These are phyloP conservation scores for Aspergillus sclerotialis DNA, from an alignment of 2,329 filamentous ascomycete species.

Conservation along the genomic window DNA sequence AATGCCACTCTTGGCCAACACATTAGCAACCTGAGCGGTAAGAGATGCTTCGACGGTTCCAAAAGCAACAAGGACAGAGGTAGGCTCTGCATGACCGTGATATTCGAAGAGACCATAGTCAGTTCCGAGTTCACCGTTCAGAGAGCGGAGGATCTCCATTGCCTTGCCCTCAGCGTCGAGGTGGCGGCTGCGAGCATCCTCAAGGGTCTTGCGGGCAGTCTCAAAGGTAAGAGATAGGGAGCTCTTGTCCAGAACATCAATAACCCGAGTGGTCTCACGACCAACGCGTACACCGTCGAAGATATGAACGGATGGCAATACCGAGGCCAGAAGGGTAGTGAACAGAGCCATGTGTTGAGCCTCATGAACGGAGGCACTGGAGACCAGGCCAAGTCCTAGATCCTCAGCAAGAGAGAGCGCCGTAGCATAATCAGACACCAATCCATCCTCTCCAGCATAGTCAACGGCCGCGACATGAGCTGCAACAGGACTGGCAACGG, in stretches of 20 bases:
- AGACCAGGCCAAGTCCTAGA: conserved; percentile 76
- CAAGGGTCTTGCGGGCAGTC: conserved; percentile 55
- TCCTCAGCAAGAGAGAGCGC: conserved; percentile 80
- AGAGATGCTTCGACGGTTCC: conserved; percentile 86
- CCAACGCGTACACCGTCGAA: conserved; percentile 82
- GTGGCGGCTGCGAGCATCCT: conserved; percentile 60
- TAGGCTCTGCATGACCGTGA: conserved; percentile 70
- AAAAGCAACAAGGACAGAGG: conserved; percentile 83
- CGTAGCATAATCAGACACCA: conserved; percentile 81
- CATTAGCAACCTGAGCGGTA: conserved; percentile 69
- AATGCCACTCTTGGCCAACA: conserved; percentile 63
- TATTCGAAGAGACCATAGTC: conserved; percentile 94
- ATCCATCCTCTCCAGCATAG: conserved; percentile 62
- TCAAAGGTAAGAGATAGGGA: conserved; percentile 64
- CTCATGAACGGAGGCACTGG: conserved; percentile 82
- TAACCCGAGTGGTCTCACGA: conserved; percentile 72
- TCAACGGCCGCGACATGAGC: conserved; percentile 89
- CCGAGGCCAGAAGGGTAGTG: conserved; percentile 68
- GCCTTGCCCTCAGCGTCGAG: conserved; percentile 65
- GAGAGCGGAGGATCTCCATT: conserved; percentile 61
- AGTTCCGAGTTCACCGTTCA: conserved; percentile 89
- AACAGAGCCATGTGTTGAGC: conserved; percentile 93
- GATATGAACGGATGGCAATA: conserved; percentile 77
- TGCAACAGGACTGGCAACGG: conserved; percentile 85
- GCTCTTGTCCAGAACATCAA: conserved; percentile 70